Evolutionary conservation across 2,329 filamentous ascomycete species (phyloP), one percentile per base, ranked within the genome.

Genomic region (Ophiocordyceps polyrhachis-furcata): DNA sequence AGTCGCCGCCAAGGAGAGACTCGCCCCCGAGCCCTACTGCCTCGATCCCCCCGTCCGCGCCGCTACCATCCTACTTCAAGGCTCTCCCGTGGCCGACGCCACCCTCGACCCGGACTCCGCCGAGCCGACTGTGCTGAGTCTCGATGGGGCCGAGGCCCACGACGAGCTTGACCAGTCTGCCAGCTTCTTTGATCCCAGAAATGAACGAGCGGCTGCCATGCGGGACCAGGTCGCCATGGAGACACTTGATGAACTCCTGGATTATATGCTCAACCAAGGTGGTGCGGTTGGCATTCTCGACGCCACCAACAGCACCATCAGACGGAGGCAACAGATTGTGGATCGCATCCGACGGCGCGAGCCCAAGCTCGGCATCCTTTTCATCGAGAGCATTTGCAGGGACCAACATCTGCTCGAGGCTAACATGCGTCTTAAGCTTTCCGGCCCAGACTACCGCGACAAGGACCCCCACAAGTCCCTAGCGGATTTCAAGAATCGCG

Each of bases 371-470:
- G 89, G 89, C 29, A 86, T 98, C 17, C 69, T 98, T 12, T 98
- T 96, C 60, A 81, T 98, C 25, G 91, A 98, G 66, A 94, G 86
- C 55, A 82, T 93, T 44, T 98, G 91, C 61, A 73, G 86, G 48
- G 88, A 96, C 53, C 71, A 83, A 47, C 76, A 76, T 61, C 68
- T 96, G 23, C 70, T 96, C 35, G 88, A 96, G 61, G 85, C 88
- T 17, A 96, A 96, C 57, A 96, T 96, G 87, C 86, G 89, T 25
- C 68, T 96, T 49, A 96, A 96, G 68, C 76, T 96, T 7, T 93
- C 85, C 4, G 91, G 91, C 0, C 91, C 91, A 0, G 91, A 98
- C 61, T 98, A 98, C 66, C 85, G 82, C 55, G 85, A 86, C 58
- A 93, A 94, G 63, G 89, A 98, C 54, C 89, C 91, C 0, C 65